Conservation (phyloP, 2,329 filamentous ascomycete species). For the Nigrospora osmanthi region DNA sequence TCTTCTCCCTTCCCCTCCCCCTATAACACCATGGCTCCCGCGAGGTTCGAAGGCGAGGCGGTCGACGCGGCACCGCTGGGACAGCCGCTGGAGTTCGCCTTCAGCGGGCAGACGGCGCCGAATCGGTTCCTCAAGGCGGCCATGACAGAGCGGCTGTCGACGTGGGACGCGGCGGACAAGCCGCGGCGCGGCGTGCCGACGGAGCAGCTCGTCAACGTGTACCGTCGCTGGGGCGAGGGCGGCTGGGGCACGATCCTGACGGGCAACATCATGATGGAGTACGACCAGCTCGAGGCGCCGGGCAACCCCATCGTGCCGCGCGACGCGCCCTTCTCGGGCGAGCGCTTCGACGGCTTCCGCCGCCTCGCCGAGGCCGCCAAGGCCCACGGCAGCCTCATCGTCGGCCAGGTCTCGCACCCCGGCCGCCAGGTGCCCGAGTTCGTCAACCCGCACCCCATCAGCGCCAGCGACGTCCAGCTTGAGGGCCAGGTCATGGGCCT, state of each 20-base stretch:
- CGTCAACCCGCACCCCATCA: conserved; percentile 28
- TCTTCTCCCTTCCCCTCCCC: no score
- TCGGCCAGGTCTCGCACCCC: conserved; percentile 56
- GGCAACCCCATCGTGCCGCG: conserved; percentile 49
- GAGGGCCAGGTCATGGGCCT: conserved; percentile 32
- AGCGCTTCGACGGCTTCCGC: conserved; percentile 47
- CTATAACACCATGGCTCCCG: no score
- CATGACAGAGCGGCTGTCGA: conserved; percentile 52
- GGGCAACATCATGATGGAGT: conserved; percentile 54
- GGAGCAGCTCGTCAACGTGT: conserved; percentile 31
- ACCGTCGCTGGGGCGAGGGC: conserved; percentile 50
- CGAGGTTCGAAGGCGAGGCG: no score
- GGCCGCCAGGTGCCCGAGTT: conserved; percentile 40
- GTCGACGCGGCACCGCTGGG: no score
- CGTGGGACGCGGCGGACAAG: conserved; percentile 43
- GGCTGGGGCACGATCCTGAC: conserved; percentile 44
- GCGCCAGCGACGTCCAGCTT: conserved; percentile 30
- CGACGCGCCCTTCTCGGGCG: conserved; percentile 36
- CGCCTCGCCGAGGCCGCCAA: conserved; percentile 40
- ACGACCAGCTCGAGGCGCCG: conserved; percentile 44
- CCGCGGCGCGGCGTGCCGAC: conserved; percentile 28
- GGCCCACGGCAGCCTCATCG: conserved; percentile 43
- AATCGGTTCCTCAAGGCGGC: conserved; percentile 54
- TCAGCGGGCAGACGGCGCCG: conserved; percentile 9
- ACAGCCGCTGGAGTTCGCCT: no score